Evolutionary conservation across 306 rosid genomes (phyloP), one percentile per base, ranked within the genome.

Genomic region (Abrus pulchellus): DNA sequence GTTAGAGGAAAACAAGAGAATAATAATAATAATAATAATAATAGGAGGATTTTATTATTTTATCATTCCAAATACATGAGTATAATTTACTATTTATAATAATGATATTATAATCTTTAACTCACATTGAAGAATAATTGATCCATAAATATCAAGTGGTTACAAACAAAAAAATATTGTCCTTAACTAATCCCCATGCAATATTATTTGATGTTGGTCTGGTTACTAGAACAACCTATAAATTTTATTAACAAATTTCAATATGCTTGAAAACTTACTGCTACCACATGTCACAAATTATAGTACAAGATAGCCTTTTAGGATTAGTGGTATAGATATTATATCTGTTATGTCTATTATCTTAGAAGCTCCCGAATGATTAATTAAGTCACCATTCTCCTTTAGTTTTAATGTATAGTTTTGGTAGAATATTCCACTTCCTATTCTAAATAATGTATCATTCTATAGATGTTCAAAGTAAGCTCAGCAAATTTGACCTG

Each of bases 401-500:
- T 77, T 82, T n/a, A 91, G 77, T 85, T 89, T 90, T 80, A 81
- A 81, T 38, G 76, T 78, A 74, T 70, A 90, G 80, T 88, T 96
- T 80, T 86, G 98, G 87, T 85, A 90, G 85, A 92, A 92, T 65
- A 87, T 81, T 44, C 92, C 97, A 74, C 97, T 85, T 96, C 98
- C 97, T 97, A 96, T 88, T 96, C 99, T 83, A 96, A 88, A 85
- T 97, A 92, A 30, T 96, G 99, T 83, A 92, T 72, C 97, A 96
- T 96, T 87, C 99, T 92, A 77, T 86, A 88, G 20, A 91, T 85
- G 88, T 96, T 97, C 85, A 96, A 81, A 32, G 99, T 96, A 62
- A 93, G 87, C 83, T 96, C 98, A 12, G 97, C 97, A 87, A 93
- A 96, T 83, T 96, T 96, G 71, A 92, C 98, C 99, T 95, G 93